phyloP scores from a whole-genome alignment of 768 basidiomycete species.

The Russula lepida region DNA sequence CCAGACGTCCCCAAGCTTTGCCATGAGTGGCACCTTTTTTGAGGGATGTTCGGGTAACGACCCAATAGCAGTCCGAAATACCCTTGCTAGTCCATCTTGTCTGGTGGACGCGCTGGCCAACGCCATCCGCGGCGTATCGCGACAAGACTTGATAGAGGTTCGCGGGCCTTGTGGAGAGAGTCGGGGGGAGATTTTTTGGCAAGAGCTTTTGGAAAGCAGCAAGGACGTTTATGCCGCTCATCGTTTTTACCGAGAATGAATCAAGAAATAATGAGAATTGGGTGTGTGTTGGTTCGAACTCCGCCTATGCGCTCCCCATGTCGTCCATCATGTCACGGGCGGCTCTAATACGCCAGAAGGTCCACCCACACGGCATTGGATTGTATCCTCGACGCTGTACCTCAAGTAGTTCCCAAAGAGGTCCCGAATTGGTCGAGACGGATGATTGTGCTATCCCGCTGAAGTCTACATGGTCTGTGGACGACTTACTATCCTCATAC shows the following conservation, averaged over 20 bases:
- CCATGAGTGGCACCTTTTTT: slow-evolving; percentile 71
- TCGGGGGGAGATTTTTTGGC: slow-evolving; percentile 50
- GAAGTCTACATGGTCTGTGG: slow-evolving; percentile 72
- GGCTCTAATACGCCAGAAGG: neutral
- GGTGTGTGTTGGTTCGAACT: slow-evolving; percentile 8
- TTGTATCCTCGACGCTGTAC: neutral
- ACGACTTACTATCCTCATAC: slow-evolving; percentile 68
- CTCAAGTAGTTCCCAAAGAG: neutral
- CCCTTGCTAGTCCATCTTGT: slow-evolving; percentile 64
- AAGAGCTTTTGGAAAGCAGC: slow-evolving; percentile 45
- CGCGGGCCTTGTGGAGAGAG: slow-evolving; percentile 46
- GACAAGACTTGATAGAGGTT: slow-evolving; percentile 70
- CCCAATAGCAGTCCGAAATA: slow-evolving; percentile 64
- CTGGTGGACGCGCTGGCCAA: slow-evolving; percentile 64
- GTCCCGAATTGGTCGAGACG: slow-evolving; percentile 23
- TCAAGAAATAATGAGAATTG: neutral
- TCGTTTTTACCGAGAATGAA: neutral
- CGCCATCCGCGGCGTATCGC: slow-evolving; percentile 54
- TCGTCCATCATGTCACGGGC: neutral
- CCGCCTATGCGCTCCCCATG: neutral
- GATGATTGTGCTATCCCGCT: slow-evolving; percentile 60
- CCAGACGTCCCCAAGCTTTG: slow-evolving; percentile 73
- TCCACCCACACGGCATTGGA: neutral
- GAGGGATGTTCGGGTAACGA: slow-evolving; percentile 59
- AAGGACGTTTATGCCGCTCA: slow-evolving; percentile 22